Evolutionary conservation across 805 yeast genomes (phyloP), one percentile per base, ranked within the genome.

Genomic region (Teunomyces stri): DNA sequence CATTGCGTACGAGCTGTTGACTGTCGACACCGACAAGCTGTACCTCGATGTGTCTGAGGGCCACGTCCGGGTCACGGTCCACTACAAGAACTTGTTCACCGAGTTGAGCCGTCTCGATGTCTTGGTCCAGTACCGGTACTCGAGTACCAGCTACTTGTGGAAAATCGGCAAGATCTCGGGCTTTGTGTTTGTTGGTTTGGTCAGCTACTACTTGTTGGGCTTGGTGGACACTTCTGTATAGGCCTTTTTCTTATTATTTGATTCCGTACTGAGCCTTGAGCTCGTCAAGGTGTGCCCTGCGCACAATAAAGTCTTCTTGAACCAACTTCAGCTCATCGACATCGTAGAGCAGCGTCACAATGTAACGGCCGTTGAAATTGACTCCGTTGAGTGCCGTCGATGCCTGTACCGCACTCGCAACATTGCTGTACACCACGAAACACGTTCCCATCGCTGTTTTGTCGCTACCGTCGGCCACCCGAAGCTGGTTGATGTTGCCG

Each of bases 1-100:
- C 15, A 62, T 84, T 38, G 62, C 65, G 3, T 68, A 69, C 50
- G 62, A 64, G 20, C 59, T 62, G 3, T 41, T 70, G 25, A 43
- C 42, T 1, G 60, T 70, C 15, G 63, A 62, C n/a, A 53, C 61
- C 44, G 76, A 77, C 58, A 65, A 70, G 45, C 83, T 87, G 3
- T 87, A 78, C 65, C 80, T 92, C 54, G 99, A 92, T 64, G 74
- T 84, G 54, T 69, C 80, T 21, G 68, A 74, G 21, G 97, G 98
- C 21, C 95, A 92, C 58, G 82, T 88, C 13, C 85, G 87, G 52
- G 78, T 87, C 11, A 77, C 84, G 12, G 65, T 90, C 41, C 66
- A 66, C 21, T 87, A 74, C 63, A 61, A 64, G 13, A 84, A 87
- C 64, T 58, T 91, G 51, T 77, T 87, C 46, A 96, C 87, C 62